Conservation (phyloP, 257 asterid genomes). For the Fraxinus anomala region DNA sequence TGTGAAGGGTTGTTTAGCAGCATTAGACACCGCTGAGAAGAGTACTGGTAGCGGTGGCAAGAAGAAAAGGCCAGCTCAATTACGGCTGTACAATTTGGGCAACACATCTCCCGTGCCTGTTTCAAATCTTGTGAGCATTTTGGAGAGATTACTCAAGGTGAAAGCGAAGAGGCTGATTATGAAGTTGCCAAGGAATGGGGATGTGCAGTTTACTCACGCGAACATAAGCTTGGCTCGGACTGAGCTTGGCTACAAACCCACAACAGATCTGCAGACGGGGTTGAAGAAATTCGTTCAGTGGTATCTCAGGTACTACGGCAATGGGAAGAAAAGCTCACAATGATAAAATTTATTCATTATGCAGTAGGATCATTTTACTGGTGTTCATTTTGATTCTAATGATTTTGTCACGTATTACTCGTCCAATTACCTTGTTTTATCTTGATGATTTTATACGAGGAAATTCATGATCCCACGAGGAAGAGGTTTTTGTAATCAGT, state of each 20-base stretch:
- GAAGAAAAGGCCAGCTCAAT: constrained; percentile 89
- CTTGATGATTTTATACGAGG: constrained; percentile 40
- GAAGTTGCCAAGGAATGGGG: constrained; percentile 96
- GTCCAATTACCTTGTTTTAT: constrained; percentile 51
- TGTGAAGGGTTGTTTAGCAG: constrained; percentile 92
- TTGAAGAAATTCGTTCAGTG: constrained; percentile 95
- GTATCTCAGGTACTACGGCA: constrained; percentile 79
- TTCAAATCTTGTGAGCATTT: constrained; percentile 82
- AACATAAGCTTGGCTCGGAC: constrained; percentile 82
- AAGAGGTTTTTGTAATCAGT: constrained; percentile 36
- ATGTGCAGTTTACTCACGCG: constrained; percentile 89
- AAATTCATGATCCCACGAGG: constrained; percentile 37
- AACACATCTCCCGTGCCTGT: constrained; percentile 96
- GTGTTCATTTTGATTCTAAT: constrained; percentile 69
- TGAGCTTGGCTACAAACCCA: constrained; percentile 90
- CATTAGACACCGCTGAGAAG: constrained; percentile 90
- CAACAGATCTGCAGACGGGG: constrained; percentile 90
- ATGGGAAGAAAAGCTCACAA: constrained; percentile 78
- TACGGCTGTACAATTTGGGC: constrained; percentile 84
- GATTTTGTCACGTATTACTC: constrained; percentile 56
- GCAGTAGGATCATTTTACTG: constrained; percentile 66
- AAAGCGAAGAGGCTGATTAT: constrained; percentile 76
- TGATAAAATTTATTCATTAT: constrained; percentile 53
- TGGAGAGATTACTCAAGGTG: constrained; percentile 83
- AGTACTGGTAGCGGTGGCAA: constrained; percentile 97